Conservation (phyloP, 2,329 filamentous ascomycete species). For the Fusarium citri region DNA sequence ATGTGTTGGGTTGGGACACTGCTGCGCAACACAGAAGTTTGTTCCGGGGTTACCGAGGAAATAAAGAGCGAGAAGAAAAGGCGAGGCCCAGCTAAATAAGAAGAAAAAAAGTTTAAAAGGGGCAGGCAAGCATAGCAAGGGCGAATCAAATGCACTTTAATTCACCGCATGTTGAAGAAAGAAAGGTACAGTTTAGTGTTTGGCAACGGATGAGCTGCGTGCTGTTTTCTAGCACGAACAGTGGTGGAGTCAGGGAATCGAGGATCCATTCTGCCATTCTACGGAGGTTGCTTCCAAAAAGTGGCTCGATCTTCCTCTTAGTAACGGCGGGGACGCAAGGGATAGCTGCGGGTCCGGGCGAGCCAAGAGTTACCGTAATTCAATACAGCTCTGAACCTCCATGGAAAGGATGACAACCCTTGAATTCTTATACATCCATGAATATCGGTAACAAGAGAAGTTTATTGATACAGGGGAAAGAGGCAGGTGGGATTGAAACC, state of each 20-base stretch:
- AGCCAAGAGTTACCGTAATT: constrained; percentile 11
- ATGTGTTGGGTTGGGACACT: constrained; percentile 1
- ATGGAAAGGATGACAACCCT: neutral
- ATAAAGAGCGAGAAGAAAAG: neutral
- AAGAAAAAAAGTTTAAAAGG: constrained; percentile 11
- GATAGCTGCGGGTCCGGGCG: neutral
- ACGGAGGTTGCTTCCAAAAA: constrained; percentile 1
- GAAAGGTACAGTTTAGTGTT: neutral
- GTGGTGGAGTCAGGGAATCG: constrained; percentile 11
- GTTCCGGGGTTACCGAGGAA: neutral
- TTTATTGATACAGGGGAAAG: too few species aligned
- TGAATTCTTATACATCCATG: neutral
- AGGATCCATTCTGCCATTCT: constrained; percentile 6
- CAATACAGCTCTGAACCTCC: neutral
- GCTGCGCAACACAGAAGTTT: constrained; percentile 2
- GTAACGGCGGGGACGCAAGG: constrained; percentile 4
- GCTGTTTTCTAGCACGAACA: constrained; percentile 23
- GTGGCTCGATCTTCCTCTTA: constrained; percentile 31
- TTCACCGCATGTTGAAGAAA: constrained; percentile 43
- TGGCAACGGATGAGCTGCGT: neutral
- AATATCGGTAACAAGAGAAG: too few species aligned
- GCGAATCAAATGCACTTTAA: constrained; percentile 27
- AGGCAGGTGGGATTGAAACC: neutral
- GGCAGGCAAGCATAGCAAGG: constrained; percentile 2
- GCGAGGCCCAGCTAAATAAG: neutral